Percentiles rank a stretch among this genome's conserved stretches.
These are phyloP conservation scores for Nyssa sinensis DNA, from an alignment of 148 eudicot genomes.

Conservation along the genomic window DNA sequence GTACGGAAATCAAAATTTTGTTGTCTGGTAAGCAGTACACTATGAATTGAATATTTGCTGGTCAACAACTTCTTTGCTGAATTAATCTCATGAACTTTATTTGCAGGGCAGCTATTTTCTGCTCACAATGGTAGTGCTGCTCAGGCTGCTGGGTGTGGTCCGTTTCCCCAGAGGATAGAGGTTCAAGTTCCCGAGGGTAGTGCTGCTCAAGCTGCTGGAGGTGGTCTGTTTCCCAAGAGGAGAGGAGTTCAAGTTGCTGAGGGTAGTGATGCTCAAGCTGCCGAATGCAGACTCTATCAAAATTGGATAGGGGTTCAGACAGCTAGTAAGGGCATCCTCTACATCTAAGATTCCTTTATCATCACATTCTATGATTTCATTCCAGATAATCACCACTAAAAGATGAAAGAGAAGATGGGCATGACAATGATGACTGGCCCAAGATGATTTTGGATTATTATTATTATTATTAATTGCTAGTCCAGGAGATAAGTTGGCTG, in stretches of 20 bases:
- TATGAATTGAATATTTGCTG: not conserved
- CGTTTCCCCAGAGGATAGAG: slow-evolving; percentile 27
- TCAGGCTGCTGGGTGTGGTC: slow-evolving; percentile 13
- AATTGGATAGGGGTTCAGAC: slow-evolving; percentile 10
- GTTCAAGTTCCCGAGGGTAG: slow-evolving; percentile 18
- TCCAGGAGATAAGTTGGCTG: slow-evolving; percentile 1
- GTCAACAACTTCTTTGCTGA: not conserved
- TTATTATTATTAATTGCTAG: not conserved
- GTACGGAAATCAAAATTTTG: no score
- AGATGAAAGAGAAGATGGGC: not conserved
- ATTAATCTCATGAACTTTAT: not conserved
- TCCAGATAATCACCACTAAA: not conserved
- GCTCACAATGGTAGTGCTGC: not conserved
- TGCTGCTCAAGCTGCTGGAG: slow-evolving; percentile 19
- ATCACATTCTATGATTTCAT: not conserved
- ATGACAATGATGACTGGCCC: not conserved
- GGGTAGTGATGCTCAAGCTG: not conserved
- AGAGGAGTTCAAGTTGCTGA: not conserved
- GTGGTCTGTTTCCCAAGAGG: slow-evolving; percentile 12
- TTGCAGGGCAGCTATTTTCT: slow-evolving; percentile 17
- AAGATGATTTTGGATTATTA: not conserved
- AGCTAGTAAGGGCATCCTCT: not conserved
- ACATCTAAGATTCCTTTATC: not conserved
- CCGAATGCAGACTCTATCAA: not conserved
- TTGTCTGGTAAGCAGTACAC: not conserved